Percentiles rank a stretch among this genome's conserved stretches.
phyloP scores from a whole-genome alignment of 208 protist genomes.

The Trypanosoma rangeli region DNA sequence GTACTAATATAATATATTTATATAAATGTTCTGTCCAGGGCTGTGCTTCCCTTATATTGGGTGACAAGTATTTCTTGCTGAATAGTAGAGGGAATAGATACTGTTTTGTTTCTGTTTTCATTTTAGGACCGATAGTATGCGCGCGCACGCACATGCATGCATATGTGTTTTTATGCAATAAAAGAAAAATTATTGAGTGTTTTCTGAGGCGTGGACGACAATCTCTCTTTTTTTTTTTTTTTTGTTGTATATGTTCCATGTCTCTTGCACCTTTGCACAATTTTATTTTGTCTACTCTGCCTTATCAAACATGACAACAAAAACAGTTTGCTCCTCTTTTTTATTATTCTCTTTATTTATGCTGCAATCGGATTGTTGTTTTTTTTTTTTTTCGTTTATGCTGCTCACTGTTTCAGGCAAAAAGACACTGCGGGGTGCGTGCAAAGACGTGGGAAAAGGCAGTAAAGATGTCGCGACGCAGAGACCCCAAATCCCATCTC shows the following conservation, averaged over 20 bases:
- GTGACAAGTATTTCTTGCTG: too few species aligned
- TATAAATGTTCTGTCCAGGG: too few species aligned
- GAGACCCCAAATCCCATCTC: conserved; percentile 6
- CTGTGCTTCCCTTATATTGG: too few species aligned
- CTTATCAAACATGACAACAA: too few species aligned
- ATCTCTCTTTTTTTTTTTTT: conserved; percentile 16
- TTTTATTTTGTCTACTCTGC: background rate
- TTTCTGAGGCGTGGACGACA: background rate
- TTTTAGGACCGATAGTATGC: too few species aligned
- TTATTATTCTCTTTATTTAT: background rate
- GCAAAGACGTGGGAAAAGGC: background rate
- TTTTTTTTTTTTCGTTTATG: background rate
- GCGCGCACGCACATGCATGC: too few species aligned
- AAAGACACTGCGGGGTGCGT: background rate
- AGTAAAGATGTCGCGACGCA: conserved; percentile 8
- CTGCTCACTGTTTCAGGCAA: background rate
- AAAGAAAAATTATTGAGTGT: too few species aligned
- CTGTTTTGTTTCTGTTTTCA: too few species aligned
- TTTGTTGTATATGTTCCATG: background rate
- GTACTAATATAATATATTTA: too few species aligned
- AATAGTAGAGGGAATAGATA: too few species aligned
- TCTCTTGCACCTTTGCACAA: background rate
- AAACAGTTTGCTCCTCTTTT: too few species aligned
- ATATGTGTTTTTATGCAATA: too few species aligned
- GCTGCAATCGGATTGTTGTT: background rate